Conservation (phyloP, 1,284 basidiomycete genomes). For the Ustilago trichophora region DNA sequence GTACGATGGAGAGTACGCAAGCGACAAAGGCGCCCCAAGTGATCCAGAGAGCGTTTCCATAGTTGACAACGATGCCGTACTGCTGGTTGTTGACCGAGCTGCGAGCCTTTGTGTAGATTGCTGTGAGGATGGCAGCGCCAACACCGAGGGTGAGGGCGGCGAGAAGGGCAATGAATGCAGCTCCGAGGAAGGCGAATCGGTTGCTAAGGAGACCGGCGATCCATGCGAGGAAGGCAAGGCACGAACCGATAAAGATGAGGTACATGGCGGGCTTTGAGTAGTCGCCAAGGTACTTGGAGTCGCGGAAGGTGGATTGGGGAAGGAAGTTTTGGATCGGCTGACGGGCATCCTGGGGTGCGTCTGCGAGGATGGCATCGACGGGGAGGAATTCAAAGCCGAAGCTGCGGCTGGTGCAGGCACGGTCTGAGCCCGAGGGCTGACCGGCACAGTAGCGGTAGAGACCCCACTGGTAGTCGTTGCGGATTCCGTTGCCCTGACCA, state of each 20-base stretch:
- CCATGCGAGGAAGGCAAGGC: slow-evolving; percentile 58
- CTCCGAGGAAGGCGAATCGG: slow-evolving; percentile 57
- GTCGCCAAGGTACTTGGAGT: slow-evolving; percentile 47
- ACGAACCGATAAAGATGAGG: slow-evolving; percentile 62
- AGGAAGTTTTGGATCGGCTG: slow-evolving; percentile 24
- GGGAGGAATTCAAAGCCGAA: slow-evolving; percentile 57
- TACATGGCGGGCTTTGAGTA: slow-evolving; percentile 57
- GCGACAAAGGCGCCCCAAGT: slow-evolving; percentile 59
- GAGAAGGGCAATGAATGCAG: slow-evolving; percentile 56
- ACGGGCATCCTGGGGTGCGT: slow-evolving; percentile 24
- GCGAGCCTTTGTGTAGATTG: slow-evolving; percentile 51
- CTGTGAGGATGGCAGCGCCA: slow-evolving; percentile 59
- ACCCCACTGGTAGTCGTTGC: slow-evolving; percentile 54
- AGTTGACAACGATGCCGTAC: slow-evolving; percentile 42
- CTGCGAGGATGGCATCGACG: slow-evolving; percentile 26
- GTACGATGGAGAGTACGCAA: slow-evolving; percentile 46
- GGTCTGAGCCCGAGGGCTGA: slow-evolving; percentile 11
- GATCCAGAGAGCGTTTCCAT: slow-evolving; percentile 63
- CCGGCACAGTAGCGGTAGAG: slow-evolving; percentile 59
- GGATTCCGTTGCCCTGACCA: slow-evolving; percentile 40
- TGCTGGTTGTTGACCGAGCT: slow-evolving; percentile 24
- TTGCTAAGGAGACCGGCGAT: slow-evolving; percentile 53
- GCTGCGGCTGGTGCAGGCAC: slow-evolving; percentile 24
- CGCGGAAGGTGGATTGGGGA: slow-evolving; percentile 35
- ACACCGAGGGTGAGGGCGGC: slow-evolving; percentile 50